These are phyloP conservation scores for Candida multigemmis DNA, from an alignment of 805 yeast species.

Conservation along the genomic window DNA sequence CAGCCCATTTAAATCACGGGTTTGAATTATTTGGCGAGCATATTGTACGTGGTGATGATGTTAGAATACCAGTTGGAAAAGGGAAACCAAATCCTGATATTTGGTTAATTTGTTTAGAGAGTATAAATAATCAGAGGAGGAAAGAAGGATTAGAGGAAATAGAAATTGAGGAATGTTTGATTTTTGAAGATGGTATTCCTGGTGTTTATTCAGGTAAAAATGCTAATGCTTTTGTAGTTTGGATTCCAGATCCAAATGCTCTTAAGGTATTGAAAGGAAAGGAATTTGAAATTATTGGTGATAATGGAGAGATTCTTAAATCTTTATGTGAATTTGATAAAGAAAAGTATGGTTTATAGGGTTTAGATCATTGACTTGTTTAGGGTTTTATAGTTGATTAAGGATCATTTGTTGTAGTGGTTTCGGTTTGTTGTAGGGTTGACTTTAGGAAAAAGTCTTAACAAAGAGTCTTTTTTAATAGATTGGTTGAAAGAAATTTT, in stretches of 20 bases:
- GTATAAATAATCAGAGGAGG: conserved; percentile 49
- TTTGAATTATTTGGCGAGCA: conserved; percentile 56
- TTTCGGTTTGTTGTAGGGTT: background rate
- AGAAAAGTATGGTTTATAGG: conserved; percentile 8
- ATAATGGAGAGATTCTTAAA: conserved; percentile 47
- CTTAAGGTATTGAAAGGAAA: conserved; percentile 42
- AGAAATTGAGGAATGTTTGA: conserved; percentile 67
- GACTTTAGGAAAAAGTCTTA: background rate
- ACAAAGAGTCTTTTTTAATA: background rate
- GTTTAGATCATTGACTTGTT: background rate
- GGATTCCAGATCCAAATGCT: conserved; percentile 89
- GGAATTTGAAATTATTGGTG: conserved; percentile 41
- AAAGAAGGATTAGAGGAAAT: conserved; percentile 37
- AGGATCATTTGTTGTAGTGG: background rate
- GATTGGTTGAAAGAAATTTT: background rate
- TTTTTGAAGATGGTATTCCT: conserved; percentile 93
- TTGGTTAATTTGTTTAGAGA: conserved; percentile 72
- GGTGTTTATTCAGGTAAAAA: conserved; percentile 81
- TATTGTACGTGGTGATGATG: conserved; percentile 83
- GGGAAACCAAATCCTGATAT: conserved; percentile 96
- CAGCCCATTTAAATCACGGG: conserved; percentile 55
- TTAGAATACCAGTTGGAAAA: conserved; percentile 69
- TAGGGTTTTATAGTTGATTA: background rate
- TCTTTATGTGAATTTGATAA: conserved; percentile 39
- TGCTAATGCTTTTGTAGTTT: conserved; percentile 79